Conservation (phyloP, 2,329 filamentous ascomycete genomes). For the Fusarium sp. region DNA sequence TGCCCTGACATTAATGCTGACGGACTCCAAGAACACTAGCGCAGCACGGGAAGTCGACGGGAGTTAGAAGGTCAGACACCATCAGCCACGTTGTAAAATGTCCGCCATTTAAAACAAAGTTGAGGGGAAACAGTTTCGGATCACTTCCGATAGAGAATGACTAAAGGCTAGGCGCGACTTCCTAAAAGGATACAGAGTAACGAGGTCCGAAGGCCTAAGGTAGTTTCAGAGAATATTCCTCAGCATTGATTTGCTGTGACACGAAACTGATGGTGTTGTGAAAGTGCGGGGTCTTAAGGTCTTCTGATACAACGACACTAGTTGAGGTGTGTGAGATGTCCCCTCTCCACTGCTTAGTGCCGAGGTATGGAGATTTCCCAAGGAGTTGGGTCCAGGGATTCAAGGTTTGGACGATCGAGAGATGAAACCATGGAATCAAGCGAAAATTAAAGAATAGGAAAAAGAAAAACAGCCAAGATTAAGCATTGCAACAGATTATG, state of each 20-base stretch:
- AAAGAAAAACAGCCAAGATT: fast-evolving
- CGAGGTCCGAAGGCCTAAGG: not conserved
- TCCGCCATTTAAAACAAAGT: not conserved
- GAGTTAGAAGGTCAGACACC: not conserved
- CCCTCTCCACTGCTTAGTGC: constrained; percentile 1
- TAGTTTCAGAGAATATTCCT: not conserved
- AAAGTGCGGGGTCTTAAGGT: constrained; percentile 18
- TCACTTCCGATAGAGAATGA: not conserved
- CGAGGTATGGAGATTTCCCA: not conserved
- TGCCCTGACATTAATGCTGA: not conserved
- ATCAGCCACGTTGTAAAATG: not conserved
- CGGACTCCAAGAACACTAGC: not conserved
- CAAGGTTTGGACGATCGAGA: not conserved
- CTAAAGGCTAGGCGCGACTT: not conserved
- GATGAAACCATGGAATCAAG: fast-evolving
- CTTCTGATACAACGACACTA: constrained; percentile 4
- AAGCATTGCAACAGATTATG: not conserved
- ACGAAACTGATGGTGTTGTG: constrained; percentile 11
- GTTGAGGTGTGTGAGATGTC: not conserved
- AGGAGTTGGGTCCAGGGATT: not conserved
- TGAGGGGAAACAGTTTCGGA: not conserved
- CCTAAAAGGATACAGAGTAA: constrained; percentile 13
- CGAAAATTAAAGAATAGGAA: not conserved
- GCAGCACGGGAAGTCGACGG: not conserved
- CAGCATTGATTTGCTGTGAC: not conserved